Conservation (phyloP, 305 asterid genomes). For the Fraxinus angustifolia region DNA sequence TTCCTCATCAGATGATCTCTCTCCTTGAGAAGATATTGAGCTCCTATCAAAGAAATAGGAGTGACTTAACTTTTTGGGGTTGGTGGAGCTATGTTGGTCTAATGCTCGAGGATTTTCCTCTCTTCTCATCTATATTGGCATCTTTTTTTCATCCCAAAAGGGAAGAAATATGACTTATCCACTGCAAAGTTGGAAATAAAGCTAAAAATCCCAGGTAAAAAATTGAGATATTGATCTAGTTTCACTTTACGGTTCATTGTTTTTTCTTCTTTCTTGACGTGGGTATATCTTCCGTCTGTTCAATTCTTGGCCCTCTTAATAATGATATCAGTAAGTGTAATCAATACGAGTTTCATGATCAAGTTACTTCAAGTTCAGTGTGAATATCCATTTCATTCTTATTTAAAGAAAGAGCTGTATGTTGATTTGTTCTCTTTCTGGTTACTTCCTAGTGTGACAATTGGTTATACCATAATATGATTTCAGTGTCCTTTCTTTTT, state of each 20-base stretch:
- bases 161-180: slow-evolving; percentile 10
- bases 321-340: slow-evolving; percentile 27
- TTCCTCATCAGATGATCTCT: background rate
- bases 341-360: slow-evolving; percentile 28
- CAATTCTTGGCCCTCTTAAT: slow-evolving; percentile 24
- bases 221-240: slow-evolving; percentile 28
- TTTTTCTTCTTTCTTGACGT: background rate
- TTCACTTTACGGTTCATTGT: slow-evolving; percentile 7
- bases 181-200: slow-evolving; percentile 21
- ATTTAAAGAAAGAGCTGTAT: slow-evolving; percentile 23
- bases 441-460: background rate
- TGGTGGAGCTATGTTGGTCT: slow-evolving; percentile 29
- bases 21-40: background rate
- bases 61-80: slow-evolving; percentile 18
- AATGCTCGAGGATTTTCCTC: slow-evolving; percentile 20
- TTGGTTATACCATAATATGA: background rate
- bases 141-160: slow-evolving; percentile 8
- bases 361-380: slow-evolving; percentile 31
- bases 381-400: slow-evolving; percentile 25
- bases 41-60: background rate
- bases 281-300: slow-evolving; percentile 20
- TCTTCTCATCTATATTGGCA: slow-evolving; percentile 4
- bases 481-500: slow-evolving; percentile 8
- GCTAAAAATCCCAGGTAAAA: slow-evolving; percentile 7
- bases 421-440: background rate